A percentile compares a stretch with the other conserved stretches of the same genome.
Evolutionary conservation across 2,329 filamentous ascomycete genomes (phyloP).

Genomic region (Trichophyton mentagrophytes): DNA sequence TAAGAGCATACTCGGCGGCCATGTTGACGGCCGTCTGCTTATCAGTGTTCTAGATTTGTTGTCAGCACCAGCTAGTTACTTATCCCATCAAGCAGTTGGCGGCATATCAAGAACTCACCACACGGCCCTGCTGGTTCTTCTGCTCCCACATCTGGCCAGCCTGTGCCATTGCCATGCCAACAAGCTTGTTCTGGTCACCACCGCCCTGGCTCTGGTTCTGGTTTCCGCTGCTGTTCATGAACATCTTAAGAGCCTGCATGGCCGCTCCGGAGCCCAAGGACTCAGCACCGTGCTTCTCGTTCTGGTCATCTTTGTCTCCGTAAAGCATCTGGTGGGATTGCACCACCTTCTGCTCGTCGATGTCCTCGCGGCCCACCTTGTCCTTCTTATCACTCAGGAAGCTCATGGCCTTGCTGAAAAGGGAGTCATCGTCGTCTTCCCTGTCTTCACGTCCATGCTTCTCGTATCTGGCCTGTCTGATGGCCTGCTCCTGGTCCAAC

Average conservation of each 20-base stretch:
- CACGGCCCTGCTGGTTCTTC: constrained; percentile 44
- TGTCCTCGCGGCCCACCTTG: constrained; percentile 34
- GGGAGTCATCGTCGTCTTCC: constrained; percentile 23
- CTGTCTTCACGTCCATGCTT: constrained; percentile 27
- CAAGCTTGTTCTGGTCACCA: constrained; percentile 61
- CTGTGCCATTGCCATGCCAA: constrained; percentile 78
- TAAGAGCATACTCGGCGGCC: constrained; percentile 74
- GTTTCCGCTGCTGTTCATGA: constrained; percentile 42
- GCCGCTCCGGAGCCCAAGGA: constrained; percentile 34
- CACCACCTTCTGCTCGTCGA: constrained; percentile 56
- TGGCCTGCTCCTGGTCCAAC: constrained; percentile 41
- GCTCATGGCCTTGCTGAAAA: constrained; percentile 47
- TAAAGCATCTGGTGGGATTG: constrained; percentile 66
- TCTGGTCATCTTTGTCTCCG: constrained; percentile 40
- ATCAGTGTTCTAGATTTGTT: constrained; percentile 39
- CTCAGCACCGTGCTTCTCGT: constrained; percentile 36
- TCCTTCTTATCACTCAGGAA: constrained; percentile 44
- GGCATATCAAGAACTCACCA: constrained; percentile 22
- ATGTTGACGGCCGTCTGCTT: constrained; percentile 70
- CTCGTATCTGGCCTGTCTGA: constrained; percentile 40
- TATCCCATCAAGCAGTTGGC: background rate
- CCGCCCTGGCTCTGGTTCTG: constrained; percentile 21
- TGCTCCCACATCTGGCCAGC: constrained; percentile 64
- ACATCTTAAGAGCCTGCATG: constrained; percentile 59
- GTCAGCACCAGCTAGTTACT: background rate